Evolutionary conservation across 2,329 filamentous ascomycete species (phyloP).

Genomic region (Didymella pinodella): DNA sequence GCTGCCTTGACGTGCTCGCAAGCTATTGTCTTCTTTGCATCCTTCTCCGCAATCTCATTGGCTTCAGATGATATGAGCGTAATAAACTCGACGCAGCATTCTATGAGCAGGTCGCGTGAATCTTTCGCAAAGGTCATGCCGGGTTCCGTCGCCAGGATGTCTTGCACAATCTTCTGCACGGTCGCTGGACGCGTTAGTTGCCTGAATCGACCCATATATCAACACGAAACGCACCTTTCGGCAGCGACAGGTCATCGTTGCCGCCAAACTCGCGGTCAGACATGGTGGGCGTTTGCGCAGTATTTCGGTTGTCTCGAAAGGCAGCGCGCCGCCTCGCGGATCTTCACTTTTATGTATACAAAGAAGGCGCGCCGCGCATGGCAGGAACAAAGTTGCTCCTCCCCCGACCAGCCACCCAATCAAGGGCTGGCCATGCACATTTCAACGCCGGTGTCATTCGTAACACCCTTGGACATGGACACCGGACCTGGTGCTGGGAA

Average conservation of each 20-base stretch:
- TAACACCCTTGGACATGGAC: constrained; percentile 11
- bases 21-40: constrained; percentile 98
- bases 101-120: constrained; percentile 91
- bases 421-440: constrained; percentile 1
- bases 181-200: constrained; percentile 60
- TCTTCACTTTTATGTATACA: constrained; percentile 23
- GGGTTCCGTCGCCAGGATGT: constrained; percentile 81
- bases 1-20: constrained; percentile 98
- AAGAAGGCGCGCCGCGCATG: constrained; percentile 11
- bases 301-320: constrained; percentile 12
- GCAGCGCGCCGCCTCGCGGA: constrained; percentile 15
- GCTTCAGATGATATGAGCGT: constrained; percentile 98
- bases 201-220: not conserved
- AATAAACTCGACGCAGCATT: constrained; percentile 99
- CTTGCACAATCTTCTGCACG: constrained; percentile 85
- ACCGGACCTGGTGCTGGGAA: constrained; percentile 18
- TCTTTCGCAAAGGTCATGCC: constrained; percentile 93
- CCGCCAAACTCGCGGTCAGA: constrained; percentile 55
- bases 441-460: constrained; percentile 4
- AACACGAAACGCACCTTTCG: constrained; percentile 46
- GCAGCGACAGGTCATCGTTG: constrained; percentile 54
- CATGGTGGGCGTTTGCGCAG: constrained; percentile 43
- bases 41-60: constrained; percentile 98
- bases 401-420: constrained; percentile 10
- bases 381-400: constrained; percentile 18